phyloP scores from a whole-genome alignment of 345 rosid genomes.

The Syzygium aqueum region DNA sequence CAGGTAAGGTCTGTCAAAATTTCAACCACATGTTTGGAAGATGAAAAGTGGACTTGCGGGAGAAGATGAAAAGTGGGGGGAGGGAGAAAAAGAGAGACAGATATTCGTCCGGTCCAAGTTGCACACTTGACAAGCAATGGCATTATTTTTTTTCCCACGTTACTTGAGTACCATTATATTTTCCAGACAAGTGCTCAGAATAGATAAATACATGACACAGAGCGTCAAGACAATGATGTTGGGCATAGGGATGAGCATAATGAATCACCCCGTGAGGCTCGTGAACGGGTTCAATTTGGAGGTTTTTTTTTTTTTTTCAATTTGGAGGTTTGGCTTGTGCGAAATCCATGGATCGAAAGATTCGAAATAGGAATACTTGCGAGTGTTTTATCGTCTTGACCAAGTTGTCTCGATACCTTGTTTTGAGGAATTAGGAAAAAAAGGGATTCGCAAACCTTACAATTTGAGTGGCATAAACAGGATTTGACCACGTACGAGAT shows the following conservation, averaged over 20 bases:
- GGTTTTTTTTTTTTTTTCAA: no score
- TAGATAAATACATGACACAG: background rate
- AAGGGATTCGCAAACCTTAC: background rate
- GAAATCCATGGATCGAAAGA: background rate
- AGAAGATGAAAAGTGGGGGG: background rate
- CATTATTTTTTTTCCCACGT: background rate
- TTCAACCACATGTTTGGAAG: background rate
- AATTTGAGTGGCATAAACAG: accelerated
- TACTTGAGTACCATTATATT: background rate
- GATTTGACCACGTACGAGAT: background rate
- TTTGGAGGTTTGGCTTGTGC: background rate
- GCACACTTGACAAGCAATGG: background rate
- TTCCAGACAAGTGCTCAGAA: background rate
- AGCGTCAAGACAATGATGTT: background rate
- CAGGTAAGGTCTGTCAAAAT: background rate
- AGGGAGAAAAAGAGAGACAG: background rate
- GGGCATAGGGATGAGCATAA: background rate
- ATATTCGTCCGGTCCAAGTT: background rate
- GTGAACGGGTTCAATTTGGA: background rate
- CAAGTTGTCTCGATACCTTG: background rate
- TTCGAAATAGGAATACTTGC: background rate
- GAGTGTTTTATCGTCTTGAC: background rate
- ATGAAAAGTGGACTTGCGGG: accelerated
- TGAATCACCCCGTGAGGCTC: background rate
- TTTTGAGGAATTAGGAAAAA: background rate